Base-by-base conservation (phyloP, 176 grass and related monocot species). In the Chloris gayana region DNA sequence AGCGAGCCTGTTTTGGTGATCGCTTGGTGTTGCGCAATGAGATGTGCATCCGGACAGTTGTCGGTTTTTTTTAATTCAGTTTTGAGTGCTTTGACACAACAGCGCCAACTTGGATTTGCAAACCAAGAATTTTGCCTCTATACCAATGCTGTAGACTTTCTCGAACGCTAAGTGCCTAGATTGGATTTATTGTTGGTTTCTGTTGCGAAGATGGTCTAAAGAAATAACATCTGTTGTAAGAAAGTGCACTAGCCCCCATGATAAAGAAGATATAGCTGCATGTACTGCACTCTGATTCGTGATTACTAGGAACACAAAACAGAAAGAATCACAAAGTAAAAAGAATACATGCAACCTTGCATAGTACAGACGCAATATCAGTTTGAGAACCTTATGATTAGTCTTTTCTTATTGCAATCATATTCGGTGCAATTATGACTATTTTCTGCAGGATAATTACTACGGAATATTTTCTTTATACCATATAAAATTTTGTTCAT, bases 391-490 rank as follows among this genome's bases (percentile, higher is more conserved):
- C 64, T 2, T 80, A 75, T 46, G 45, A n/a, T 33, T 11, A 79
- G 19, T 25, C 24, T 2, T 26, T 32, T n/a, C n/a, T 0, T 39
- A 10, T 72, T 72, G 66, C 22, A 64, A 59, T 33, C 47, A 49
- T 86, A 38, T 81, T 39, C 74, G 50, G 7, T 37, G 22, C 72
- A 10, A 26, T 9, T 25, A 14, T 75, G 63, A 75, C 5, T 49
- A 64, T 80, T 56, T 85, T 76, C 26, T 89, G 64, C 82, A 85
- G 82, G 64, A 89, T 64, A 81, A 74, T 14, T 29, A 76, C 57
- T 22, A n/a, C 22, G 11, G 27, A 90, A 91, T 65, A 71, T 21
- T 26, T 38, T 69, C 19, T 45, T 75, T 72, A 34, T 73, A 41
- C 25, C 42, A 63, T 75, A 79, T 67, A 65, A 85, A 83, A 73